Conservation (phyloP, 441 rosid genomes). For the Macaranga tanarius region DNA sequence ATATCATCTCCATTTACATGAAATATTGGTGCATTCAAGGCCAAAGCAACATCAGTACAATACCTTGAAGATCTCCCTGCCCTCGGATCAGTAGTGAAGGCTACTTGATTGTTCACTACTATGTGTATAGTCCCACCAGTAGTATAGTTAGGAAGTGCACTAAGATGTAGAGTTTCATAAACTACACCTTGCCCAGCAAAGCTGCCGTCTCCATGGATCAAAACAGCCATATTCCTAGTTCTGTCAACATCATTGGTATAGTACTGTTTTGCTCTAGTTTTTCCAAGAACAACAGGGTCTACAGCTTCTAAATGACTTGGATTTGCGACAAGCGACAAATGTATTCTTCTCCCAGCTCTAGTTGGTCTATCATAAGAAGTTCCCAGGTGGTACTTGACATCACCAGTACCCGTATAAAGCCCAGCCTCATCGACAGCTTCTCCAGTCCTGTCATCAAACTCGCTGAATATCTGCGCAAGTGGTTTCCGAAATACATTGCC, state of each 20-base stretch:
- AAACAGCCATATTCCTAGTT: slow-evolving; percentile 78
- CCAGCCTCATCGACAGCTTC: slow-evolving; percentile 93
- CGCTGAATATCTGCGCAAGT: slow-evolving; percentile 87
- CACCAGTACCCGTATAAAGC: slow-evolving; percentile 94
- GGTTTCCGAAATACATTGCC: slow-evolving; percentile 97
- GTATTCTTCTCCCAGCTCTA: slow-evolving; percentile 90
- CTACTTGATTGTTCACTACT: slow-evolving; percentile 98
- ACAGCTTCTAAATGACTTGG: slow-evolving; percentile 99
- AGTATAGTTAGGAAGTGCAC: slow-evolving; percentile 90
- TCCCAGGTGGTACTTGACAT: slow-evolving; percentile 95
- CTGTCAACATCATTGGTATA: slow-evolving; percentile 75
- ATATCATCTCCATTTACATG: slow-evolving; percentile 95
- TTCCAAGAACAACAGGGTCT: slow-evolving; percentile 92
- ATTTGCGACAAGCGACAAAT: slow-evolving; percentile 93
- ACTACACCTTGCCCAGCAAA: slow-evolving; percentile 99
- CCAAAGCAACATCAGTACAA: slow-evolving; percentile 97
- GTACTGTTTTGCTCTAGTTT: slow-evolving; percentile 94
- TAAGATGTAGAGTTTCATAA: slow-evolving; percentile 93
- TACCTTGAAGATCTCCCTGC: slow-evolving; percentile 93
- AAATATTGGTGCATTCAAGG: slow-evolving; percentile 88
- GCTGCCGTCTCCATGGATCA: slow-evolving; percentile 98
- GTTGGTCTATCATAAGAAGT: slow-evolving; percentile 98
- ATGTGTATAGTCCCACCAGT: slow-evolving; percentile 98
- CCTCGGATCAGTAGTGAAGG: slow-evolving; percentile 92
- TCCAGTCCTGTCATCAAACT: slow-evolving; percentile 80